phyloP scores from a whole-genome alignment of 2,329 filamentous ascomycete genomes.

The Dothidotthia symphoricarpi region DNA sequence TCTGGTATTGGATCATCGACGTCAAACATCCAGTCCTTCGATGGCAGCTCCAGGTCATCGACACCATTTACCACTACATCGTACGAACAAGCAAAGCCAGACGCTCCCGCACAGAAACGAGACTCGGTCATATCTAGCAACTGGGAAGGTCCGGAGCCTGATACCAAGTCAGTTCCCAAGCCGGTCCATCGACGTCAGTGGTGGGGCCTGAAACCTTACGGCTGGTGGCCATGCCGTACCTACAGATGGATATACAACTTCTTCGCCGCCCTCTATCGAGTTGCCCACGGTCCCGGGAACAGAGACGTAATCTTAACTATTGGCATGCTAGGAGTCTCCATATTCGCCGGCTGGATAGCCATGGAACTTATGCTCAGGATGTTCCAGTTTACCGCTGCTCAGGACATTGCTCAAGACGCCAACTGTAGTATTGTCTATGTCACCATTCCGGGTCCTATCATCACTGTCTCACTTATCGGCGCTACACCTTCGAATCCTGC shows the following conservation, averaged over 20 bases:
- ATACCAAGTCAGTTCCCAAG: neutral
- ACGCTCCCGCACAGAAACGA: constrained; percentile 3
- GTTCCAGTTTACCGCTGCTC: constrained; percentile 24
- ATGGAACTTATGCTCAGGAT: constrained; percentile 22
- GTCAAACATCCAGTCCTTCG: neutral
- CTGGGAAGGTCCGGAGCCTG: neutral
- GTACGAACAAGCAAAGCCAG: neutral
- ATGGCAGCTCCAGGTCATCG: neutral
- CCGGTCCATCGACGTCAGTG: neutral
- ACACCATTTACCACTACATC: neutral
- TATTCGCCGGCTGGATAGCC: constrained; percentile 18
- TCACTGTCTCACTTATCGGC: constrained; percentile 34
- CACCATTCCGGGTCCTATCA: constrained; percentile 33
- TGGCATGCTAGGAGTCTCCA: constrained; percentile 4
- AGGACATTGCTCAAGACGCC: constrained; percentile 17
- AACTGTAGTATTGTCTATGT: constrained; percentile 37
- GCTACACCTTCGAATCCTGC: constrained; percentile 23
- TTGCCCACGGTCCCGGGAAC: constrained; percentile 9
- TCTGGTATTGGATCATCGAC: neutral
- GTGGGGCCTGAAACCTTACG: neutral
- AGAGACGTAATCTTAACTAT: constrained; percentile 17
- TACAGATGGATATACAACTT: constrained; percentile 12
- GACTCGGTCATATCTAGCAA: constrained; percentile 14
- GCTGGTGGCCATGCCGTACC: constrained; percentile 28
- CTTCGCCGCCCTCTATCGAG: constrained; percentile 9